Base-by-base conservation (phyloP, 208 protist species). In the Giardia duodenalis region DNA sequence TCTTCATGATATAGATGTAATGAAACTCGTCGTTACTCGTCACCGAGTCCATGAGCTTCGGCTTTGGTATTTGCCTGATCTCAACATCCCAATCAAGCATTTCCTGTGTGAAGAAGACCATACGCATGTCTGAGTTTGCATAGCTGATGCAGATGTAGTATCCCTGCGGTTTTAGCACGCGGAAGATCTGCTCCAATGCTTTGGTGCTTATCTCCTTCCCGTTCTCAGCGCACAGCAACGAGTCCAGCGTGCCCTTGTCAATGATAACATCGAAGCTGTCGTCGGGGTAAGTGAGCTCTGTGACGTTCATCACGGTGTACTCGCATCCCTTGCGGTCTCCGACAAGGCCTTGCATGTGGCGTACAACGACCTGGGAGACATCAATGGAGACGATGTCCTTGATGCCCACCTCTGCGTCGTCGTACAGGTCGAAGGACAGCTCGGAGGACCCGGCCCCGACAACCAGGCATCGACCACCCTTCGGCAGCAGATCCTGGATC, bases 201-300 rank as follows among this genome's bases (percentile, higher is more conserved):
- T 91, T 91, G n/a, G n/a, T 2, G n/a, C 42, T 45, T 46, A 19
- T 91, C 10, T 91, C 88, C 10, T 2, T 45, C 2, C 42, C 88
- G 10, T 45, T 45, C 45, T 91, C 88, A 19, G 44, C 88, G 46
- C 88, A 91, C 0, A 91, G 88, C 0, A 91, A 42, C 2, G 88
- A 91, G 44, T 91, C 88, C 45, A 91, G 1, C 2, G 88, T 91
- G n/a, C 42, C 88, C 45, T 91, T 91, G 47, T 91, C 88, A 47
- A 91, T 47, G 4, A 91, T 45, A 0, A 91, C 44, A 48, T 91
- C 88, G 44, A 47, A 91, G 4, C n/a, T 30, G n/a, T 1, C 86
- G 4, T 89, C 88, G 1, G 88, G 44, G 46, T 47, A 91, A 43
- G 88, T 47, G 2, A 91, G 2, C 2, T 3, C 2, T 48, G n/a